Percentiles rank a stretch among this genome's conserved stretches.
Conservation (phyloP, 2,329 filamentous ascomycete species). For the Fusarium secorum region DNA sequence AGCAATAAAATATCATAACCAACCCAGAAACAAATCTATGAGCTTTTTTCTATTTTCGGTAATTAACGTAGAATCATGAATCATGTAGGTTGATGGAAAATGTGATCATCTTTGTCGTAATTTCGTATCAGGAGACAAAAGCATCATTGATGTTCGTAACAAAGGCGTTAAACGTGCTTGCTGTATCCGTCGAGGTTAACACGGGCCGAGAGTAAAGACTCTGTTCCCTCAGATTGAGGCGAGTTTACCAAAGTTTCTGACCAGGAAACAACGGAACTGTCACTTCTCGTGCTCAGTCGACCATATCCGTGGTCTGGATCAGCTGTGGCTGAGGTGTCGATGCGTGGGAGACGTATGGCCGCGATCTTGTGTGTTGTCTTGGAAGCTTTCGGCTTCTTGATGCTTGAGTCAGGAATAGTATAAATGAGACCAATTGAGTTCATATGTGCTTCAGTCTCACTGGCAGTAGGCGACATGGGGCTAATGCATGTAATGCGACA, state of each 20-base stretch:
- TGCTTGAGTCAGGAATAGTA: not conserved
- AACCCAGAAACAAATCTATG: not conserved
- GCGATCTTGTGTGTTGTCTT: not conserved
- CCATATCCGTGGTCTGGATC: not conserved
- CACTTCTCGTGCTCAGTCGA: constrained; percentile 21
- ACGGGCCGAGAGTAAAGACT: constrained; percentile 10
- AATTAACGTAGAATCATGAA: constrained; percentile 8
- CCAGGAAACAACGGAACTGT: constrained; percentile 31
- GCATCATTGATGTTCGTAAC: not conserved
- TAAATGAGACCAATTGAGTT: constrained; percentile 32
- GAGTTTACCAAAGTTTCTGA: constrained; percentile 8
- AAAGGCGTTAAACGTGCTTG: constrained; percentile 5
- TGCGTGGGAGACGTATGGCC: constrained; percentile 6
- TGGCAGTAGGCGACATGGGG: constrained; percentile 19
- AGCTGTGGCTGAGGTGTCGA: constrained; percentile 26
- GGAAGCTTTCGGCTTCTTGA: not conserved
- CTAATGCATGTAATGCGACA: constrained; percentile 19
- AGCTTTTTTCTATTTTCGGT: constrained; percentile 19
- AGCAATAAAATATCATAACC: not conserved
- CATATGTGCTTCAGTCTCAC: constrained; percentile 39
- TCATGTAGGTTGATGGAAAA: constrained; percentile 4
- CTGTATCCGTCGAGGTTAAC: constrained; percentile 26
- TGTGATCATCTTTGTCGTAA: constrained; percentile 10
- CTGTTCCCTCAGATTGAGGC: constrained; percentile 1
- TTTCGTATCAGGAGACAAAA: constrained; percentile 7